Evolutionary conservation across 1,284 basidiomycete genomes (phyloP).

Genomic region (Ustilago loliicola): DNA sequence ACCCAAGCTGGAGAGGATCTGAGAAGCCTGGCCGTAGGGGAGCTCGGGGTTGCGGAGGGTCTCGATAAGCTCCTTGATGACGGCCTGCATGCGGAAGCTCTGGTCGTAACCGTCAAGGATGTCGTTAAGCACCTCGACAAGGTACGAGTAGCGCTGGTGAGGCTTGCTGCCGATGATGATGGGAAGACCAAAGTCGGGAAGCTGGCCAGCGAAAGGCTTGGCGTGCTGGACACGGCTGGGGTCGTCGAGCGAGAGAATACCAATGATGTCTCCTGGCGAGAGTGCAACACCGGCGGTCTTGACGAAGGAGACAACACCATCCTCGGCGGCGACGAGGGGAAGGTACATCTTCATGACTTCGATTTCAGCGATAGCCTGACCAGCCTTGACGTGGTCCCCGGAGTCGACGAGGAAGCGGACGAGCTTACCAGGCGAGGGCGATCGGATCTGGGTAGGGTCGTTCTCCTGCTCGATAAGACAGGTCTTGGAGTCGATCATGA

Average conservation of each 20-base stretch:
- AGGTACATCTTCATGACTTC: constrained; percentile 75
- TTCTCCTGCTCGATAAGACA: constrained; percentile 99
- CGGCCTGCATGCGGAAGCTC: constrained; percentile 75
- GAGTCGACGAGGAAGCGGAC: constrained; percentile 95
- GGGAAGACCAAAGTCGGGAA: constrained; percentile 77
- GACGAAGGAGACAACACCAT: constrained; percentile 85
- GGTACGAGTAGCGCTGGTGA: constrained; percentile 85
- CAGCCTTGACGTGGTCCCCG: constrained; percentile 95
- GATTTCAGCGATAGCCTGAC: constrained; percentile 97
- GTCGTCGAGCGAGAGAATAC: constrained; percentile 96
- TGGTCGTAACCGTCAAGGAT: constrained; percentile 74
- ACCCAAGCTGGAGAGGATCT: constrained; percentile 88
- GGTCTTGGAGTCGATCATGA: constrained; percentile 94
- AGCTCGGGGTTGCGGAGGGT: constrained; percentile 86
- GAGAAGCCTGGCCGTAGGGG: constrained; percentile 86
- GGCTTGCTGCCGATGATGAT: constrained; percentile 90
- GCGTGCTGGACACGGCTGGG: constrained; percentile 97
- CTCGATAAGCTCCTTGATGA: constrained; percentile 84
- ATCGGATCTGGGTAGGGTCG: constrained; percentile 96
- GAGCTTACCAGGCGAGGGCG: constrained; percentile 96
- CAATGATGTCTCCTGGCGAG: constrained; percentile 97
- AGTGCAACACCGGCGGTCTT: constrained; percentile 97
- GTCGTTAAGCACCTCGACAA: constrained; percentile 85
- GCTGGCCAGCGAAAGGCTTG: constrained; percentile 94
- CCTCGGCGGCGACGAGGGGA: constrained; percentile 88